Conservation (phyloP, 1,139 yeast species). For the Saccharomyces hybrid region DNA sequence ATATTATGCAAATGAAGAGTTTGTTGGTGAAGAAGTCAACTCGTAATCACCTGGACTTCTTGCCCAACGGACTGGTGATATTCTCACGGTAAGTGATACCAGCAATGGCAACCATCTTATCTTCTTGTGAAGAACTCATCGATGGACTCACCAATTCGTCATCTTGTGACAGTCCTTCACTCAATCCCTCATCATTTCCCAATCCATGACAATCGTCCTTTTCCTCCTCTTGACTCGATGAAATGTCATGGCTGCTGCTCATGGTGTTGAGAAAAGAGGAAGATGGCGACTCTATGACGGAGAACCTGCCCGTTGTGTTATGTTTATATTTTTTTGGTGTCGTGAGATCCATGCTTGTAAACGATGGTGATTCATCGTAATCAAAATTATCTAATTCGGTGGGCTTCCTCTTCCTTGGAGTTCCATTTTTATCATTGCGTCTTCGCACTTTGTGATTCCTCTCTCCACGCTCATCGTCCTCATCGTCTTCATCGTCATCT, state of each 20-base stretch:
- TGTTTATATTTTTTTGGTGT: conserved; percentile 24
- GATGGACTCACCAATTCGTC: not conserved
- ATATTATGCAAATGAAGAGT: not conserved
- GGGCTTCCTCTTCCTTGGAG: conserved; percentile 23
- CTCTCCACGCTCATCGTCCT: conserved; percentile 9
- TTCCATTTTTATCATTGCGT: conserved; percentile 5
- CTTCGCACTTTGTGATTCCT: not conserved
- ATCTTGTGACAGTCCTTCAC: not conserved
- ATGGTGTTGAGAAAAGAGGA: not conserved
- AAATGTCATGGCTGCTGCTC: not conserved
- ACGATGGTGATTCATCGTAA: conserved; percentile 9
- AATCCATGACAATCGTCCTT: not conserved
- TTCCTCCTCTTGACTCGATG: not conserved
- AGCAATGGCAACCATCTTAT: not conserved
- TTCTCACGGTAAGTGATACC: conserved; percentile 4
- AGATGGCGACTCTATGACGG: not conserved
- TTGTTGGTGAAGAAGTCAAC: not conserved
- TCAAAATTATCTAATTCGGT: conserved; percentile 24
- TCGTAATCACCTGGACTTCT: conserved; percentile 3
- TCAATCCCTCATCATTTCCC: not conserved
- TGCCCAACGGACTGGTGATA: conserved; percentile 4
- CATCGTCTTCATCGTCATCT: conserved; percentile 10
- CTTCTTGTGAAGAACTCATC: not conserved
- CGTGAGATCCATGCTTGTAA: conserved; percentile 8
- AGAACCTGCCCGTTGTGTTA: not conserved